phyloP scores from a whole-genome alignment of 1,139 yeast species.

The Protomyces inouyei region DNA sequence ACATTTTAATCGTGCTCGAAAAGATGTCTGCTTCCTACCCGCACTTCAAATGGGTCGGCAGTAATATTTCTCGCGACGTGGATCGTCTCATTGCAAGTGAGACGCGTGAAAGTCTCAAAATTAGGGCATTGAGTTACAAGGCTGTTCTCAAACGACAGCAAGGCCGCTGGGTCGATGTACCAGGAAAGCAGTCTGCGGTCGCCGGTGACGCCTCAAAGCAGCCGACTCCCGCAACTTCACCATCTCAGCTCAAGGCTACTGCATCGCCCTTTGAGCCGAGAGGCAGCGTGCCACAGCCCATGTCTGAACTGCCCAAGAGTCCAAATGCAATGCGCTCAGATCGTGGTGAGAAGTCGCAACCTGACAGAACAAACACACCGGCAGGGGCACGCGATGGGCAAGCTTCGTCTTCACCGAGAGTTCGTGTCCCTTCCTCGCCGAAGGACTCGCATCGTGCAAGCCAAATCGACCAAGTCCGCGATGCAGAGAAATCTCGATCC shows the following conservation, averaged over 20 bases:
- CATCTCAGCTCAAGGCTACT: neutral
- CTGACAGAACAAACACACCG: neutral
- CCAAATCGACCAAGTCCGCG: neutral
- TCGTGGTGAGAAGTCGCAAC: neutral
- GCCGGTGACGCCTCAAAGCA: neutral
- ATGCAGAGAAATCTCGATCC: neutral
- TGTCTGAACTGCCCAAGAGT: neutral
- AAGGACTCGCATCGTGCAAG: neutral
- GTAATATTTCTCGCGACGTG: conserved; percentile 48
- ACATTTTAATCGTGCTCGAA: conserved; percentile 72
- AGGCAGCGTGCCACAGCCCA: neutral
- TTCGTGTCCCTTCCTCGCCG: neutral
- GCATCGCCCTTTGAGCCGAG: neutral
- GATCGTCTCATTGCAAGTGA: conserved; percentile 52
- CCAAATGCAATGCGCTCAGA: neutral
- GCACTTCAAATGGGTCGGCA: conserved; percentile 62
- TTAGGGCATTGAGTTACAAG: conserved; percentile 37
- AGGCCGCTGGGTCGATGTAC: conserved; percentile 5
- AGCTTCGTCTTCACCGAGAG: neutral
- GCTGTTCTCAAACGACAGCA: conserved; percentile 27
- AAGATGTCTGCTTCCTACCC: conserved; percentile 65
- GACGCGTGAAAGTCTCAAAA: conserved; percentile 69
- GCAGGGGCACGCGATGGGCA: neutral
- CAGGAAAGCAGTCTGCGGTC: conserved; percentile 2
- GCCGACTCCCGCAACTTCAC: neutral